These are phyloP conservation scores for Exophiala bonariae DNA, from an alignment of 2,329 filamentous ascomycete genomes.

Conservation along the genomic window DNA sequence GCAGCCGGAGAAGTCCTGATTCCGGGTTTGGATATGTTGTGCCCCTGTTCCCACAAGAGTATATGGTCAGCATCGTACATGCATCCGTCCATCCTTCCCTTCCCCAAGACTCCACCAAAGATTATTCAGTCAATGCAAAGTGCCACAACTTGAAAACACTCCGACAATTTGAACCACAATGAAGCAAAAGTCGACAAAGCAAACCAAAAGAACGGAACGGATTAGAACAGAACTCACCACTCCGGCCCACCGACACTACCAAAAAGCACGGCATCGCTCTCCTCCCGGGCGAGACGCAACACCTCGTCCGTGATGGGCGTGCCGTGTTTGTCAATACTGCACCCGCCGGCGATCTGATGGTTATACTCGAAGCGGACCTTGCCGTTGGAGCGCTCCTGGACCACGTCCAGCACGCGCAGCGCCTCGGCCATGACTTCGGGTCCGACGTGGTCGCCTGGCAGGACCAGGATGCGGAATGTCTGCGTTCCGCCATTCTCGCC, in stretches of 20 bases:
- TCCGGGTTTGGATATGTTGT: conserved; percentile 27
- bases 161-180: too few relatives aligned
- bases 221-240: conserved; percentile 54
- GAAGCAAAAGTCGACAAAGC: conserved; percentile 64
- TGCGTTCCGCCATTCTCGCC: background rate
- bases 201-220: conserved; percentile 43
- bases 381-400: conserved; percentile 45
- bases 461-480: conserved; percentile 53
- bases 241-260: conserved; percentile 67
- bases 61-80: conserved; percentile 67
- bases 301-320: conserved; percentile 65
- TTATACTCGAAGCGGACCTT: conserved; percentile 63
- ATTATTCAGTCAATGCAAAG: too few relatives aligned
- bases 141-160: too few relatives aligned
- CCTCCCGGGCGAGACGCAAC: conserved; percentile 56
- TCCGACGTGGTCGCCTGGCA: conserved; percentile 70
- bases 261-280: conserved; percentile 66
- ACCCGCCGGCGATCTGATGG: conserved; percentile 66
- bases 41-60: conserved; percentile 51
- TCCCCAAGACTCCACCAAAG: too few relatives aligned
- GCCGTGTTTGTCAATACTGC: conserved; percentile 65
- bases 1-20: conserved; percentile 26
- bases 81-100: too few relatives aligned
- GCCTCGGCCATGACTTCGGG: conserved; percentile 66
- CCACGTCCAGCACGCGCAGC: conserved; percentile 58